Base-by-base conservation (phyloP, 2,329 filamentous ascomycete genomes). In the Xylariaceae sp. region DNA sequence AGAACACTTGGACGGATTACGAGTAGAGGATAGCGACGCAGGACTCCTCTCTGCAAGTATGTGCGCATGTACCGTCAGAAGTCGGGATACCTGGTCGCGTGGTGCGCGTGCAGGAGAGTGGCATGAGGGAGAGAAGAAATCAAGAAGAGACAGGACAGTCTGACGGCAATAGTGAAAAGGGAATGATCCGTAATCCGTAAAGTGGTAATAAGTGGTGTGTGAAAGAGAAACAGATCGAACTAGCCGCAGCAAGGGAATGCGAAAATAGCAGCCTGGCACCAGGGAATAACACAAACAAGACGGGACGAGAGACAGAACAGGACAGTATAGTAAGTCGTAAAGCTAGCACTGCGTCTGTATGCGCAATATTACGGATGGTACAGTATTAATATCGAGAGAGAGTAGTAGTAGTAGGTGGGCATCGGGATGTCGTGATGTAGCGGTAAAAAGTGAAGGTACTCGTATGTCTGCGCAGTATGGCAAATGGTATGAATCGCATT, bases 201-300 rank as follows among this genome's bases (percentile, higher is more conserved):
- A 13, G 13, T 9, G 13, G 37, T 10, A 15, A 45, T 13, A 45
- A 45, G 37, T 15, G 41, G 41, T 13, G 37, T 3, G 11, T 41
- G 61, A 57, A 62, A 60, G 57, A 52, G 57, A 62, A 64, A 57
- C 51, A 30, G 52, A 52, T 65, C 23, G 23, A 30, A 30, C 5
- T 67, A 65, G 66, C 59, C 61, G 60, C 59, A 65, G 62, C 64
- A 68, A 72, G 70, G 66, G 70, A 71, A 69, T 64, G 71, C 68
- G 71, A 68, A 62, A 70, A 71, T 61, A 61, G 65, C 67, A 68
- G 55, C 55, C 47, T 23, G 23, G 50, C 58, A 30, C 23, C 23
- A 41, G 37, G 11, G 37, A 41, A 41, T 68, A 65, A 65, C 64
- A 65, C 63, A 58, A 67, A 56, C 44, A 55, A 62, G 57, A 53